These are phyloP conservation scores for Camptophora hylomeconis DNA, from an alignment of 2,329 filamentous ascomycete species.

Conservation along the genomic window DNA sequence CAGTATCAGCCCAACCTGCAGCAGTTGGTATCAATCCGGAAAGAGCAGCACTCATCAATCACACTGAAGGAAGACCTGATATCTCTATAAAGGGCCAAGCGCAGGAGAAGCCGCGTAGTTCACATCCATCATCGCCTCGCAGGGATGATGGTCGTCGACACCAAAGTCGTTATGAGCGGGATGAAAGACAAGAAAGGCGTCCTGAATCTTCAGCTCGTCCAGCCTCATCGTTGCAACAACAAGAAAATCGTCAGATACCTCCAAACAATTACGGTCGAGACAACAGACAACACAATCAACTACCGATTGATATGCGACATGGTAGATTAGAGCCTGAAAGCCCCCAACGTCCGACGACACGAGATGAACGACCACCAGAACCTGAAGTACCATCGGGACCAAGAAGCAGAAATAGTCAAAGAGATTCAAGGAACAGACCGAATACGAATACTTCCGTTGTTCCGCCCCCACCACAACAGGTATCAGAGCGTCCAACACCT, in stretches of 20 bases:
- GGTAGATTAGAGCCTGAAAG: constrained; percentile 33
- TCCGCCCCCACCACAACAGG: constrained; percentile 7
- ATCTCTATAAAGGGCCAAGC: constrained; percentile 7
- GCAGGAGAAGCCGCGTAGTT: constrained; percentile 11
- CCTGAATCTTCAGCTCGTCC: constrained; percentile 3
- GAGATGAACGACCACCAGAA: constrained; percentile 26
- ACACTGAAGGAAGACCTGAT: constrained; percentile 9
- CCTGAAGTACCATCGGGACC: constrained; percentile 43
- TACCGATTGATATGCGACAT: constrained; percentile 28
- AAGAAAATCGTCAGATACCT: constrained; percentile 1
- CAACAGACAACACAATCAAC: constrained; percentile 8
- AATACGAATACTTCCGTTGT: constrained; percentile 9
- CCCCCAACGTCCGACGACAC: constrained; percentile 25
- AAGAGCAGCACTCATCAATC: constrained; percentile 19
- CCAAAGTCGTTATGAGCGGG: constrained; percentile 10
- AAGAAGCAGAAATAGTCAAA: too few relatives aligned
- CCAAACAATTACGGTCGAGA: constrained; percentile 3
- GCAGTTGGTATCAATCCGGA: constrained; percentile 15
- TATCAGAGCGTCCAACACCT: constrained; percentile 28
- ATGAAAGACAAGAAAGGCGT: constrained; percentile 11
- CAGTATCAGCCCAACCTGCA: constrained; percentile 10
- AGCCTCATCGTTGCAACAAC: constrained; percentile 2
- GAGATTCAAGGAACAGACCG: constrained; percentile 16
- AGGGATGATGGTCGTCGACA: constrained; percentile 14
- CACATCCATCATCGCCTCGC: constrained; percentile 15